These are phyloP conservation scores for Phytophthora multivora DNA, from an alignment of 352 stramenopile genomes.

Conservation along the genomic window DNA sequence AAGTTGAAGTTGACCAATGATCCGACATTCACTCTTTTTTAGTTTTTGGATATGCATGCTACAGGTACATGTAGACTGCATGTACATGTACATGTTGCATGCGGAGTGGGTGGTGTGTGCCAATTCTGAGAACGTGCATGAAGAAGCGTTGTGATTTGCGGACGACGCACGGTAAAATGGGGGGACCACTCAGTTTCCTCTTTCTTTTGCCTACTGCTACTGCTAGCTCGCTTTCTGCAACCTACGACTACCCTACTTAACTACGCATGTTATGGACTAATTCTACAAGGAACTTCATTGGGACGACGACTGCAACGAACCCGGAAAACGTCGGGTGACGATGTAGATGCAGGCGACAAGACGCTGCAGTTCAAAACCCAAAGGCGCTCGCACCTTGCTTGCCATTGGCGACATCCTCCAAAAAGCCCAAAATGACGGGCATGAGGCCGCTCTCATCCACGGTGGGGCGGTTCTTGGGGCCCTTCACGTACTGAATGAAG, in stretches of 20 bases:
- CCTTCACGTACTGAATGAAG: constrained; percentile 82
- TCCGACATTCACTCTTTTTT: too few relatives aligned
- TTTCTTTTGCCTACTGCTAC: constrained; percentile 16
- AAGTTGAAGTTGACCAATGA: constrained; percentile 23
- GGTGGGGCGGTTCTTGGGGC: constrained; percentile 85
- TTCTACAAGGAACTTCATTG: constrained; percentile 32
- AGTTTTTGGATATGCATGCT: not conserved
- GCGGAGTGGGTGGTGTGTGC: not conserved
- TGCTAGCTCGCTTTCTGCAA: constrained; percentile 37
- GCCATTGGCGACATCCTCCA: constrained; percentile 69
- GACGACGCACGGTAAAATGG: not conserved
- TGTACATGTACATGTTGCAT: not conserved
- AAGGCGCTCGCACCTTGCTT: constrained; percentile 69
- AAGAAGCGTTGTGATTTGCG: constrained; percentile 19
- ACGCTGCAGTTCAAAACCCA: constrained; percentile 65
- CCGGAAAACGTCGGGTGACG: constrained; percentile 16
- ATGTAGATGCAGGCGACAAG: constrained; percentile 30
- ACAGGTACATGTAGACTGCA: too few relatives aligned
- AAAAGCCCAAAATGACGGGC: constrained; percentile 72
- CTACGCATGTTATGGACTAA: constrained; percentile 26
- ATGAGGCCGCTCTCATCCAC: constrained; percentile 76
- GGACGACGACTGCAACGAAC: constrained; percentile 30
- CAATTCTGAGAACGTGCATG: constrained; percentile 28
- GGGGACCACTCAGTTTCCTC: constrained; percentile 12
- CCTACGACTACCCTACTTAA: constrained; percentile 32